Evolutionary conservation across 1,284 basidiomycete genomes (phyloP).

Genomic region (Melampsora americana): DNA sequence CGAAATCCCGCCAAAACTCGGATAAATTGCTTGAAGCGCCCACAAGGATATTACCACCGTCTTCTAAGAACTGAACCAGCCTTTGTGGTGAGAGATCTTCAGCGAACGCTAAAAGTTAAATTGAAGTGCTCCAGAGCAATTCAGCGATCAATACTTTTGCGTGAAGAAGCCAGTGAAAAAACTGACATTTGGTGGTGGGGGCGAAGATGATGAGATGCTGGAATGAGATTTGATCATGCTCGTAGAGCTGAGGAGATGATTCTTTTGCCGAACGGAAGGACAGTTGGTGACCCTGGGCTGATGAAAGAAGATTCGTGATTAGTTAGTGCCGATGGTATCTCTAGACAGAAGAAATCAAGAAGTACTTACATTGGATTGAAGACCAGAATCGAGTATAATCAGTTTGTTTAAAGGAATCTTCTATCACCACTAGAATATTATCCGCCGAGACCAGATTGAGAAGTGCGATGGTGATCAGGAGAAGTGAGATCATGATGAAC

Average conservation of each 20-base stretch:
- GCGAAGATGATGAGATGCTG: constrained; percentile 79
- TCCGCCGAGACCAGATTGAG: constrained; percentile 58
- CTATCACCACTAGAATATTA: constrained; percentile 77
- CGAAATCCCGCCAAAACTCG: constrained; percentile 58
- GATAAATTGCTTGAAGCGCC: constrained; percentile 65
- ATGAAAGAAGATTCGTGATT: constrained; percentile 1
- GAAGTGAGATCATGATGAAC: not conserved
- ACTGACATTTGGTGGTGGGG: constrained; percentile 72
- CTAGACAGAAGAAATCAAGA: not conserved
- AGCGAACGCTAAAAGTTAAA: constrained; percentile 61
- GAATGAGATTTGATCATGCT: constrained; percentile 71
- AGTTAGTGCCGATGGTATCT: not conserved
- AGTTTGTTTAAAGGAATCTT: constrained; percentile 64
- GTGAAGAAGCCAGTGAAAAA: not conserved
- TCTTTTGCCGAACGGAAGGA: constrained; percentile 77
- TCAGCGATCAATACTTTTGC: not conserved
- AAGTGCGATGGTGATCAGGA: not conserved
- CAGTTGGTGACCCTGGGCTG: constrained; percentile 56
- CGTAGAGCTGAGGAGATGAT: constrained; percentile 63
- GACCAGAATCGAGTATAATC: constrained; percentile 78
- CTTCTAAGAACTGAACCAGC: constrained; percentile 55
- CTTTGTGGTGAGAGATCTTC: constrained; percentile 74
- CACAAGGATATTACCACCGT: constrained; percentile 74
- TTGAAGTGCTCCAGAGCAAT: not conserved
- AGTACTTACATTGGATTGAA: constrained; percentile 66